Conservation (phyloP, 2,329 filamentous ascomycete genomes). For the Clarireedia paspali region DNA sequence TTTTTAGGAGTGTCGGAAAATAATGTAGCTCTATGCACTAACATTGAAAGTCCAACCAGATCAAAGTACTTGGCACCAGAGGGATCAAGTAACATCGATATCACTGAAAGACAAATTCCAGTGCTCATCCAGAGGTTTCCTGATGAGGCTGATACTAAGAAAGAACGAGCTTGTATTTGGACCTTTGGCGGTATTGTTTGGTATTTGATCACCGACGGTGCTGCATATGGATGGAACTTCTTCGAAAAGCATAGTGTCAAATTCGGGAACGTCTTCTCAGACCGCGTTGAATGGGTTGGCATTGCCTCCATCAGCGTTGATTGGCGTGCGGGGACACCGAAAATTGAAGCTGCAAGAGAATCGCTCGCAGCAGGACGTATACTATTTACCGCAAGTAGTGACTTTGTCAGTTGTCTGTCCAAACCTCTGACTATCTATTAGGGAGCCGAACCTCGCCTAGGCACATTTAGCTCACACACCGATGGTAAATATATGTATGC, state of each 20-base stretch:
- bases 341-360: slow-evolving; percentile 2
- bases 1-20: slow-evolving; percentile 11
- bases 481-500: slow-evolving; percentile 12
- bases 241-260: not conserved
- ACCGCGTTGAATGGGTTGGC: not conserved
- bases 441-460: slow-evolving; percentile 13
- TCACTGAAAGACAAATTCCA: slow-evolving; percentile 7
- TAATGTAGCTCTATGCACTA: slow-evolving; percentile 6
- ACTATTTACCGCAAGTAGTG: not conserved
- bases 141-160: slow-evolving; percentile 4
- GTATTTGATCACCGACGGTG: not conserved
- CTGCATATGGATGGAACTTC: slow-evolving; percentile 8
- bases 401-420: not conserved
- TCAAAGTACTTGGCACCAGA: slow-evolving; percentile 9
- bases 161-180: not conserved
- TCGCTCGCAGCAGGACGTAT: not conserved
- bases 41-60: slow-evolving; percentile 6
- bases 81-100: not conserved
- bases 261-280: not conserved
- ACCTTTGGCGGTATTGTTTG: slow-evolving; percentile 5
- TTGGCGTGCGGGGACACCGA: not conserved
- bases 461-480: slow-evolving; percentile 12
- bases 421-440: not conserved
- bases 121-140: not conserved
- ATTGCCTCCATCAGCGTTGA: slow-evolving; percentile 6